Conservation (phyloP, 352 stramenopile genomes). For the Elongisporangium prolatum region DNA sequence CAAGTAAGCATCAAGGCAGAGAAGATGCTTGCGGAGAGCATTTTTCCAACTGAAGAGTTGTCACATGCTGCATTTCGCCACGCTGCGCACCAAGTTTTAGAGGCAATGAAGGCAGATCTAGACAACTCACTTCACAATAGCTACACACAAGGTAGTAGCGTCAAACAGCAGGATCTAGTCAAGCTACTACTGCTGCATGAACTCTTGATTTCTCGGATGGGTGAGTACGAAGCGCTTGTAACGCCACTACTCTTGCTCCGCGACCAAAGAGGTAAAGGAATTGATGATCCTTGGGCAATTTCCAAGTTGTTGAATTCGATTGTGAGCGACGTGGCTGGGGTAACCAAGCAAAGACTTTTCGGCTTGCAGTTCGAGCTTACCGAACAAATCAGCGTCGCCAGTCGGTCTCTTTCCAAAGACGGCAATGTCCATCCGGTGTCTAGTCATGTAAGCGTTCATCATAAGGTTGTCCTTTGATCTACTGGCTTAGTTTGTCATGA, state of each 20-base stretch:
- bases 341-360: constrained; percentile 57
- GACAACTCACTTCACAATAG: constrained; percentile 15
- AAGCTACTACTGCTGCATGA: constrained; percentile 63
- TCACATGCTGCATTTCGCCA: constrained; percentile 57
- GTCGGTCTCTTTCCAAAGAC: constrained; percentile 57
- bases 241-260: constrained; percentile 60
- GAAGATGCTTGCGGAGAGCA: constrained; percentile 35
- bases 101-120: constrained; percentile 47
- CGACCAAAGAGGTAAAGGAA: constrained; percentile 47
- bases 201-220: constrained; percentile 23
- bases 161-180: constrained; percentile 31
- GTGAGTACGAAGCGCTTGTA: constrained; percentile 30
- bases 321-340: constrained; percentile 29
- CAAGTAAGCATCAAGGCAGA: constrained; percentile 53
- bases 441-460: constrained; percentile 51
- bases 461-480: too few relatives aligned
- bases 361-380: constrained; percentile 58
- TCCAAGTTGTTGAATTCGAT: constrained; percentile 39
- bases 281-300: constrained; percentile 67
- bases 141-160: constrained; percentile 2
- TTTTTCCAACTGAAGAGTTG: constrained; percentile 64
- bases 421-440: constrained; percentile 76
- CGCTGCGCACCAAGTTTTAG: constrained; percentile 42
- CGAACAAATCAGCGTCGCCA: constrained; percentile 29
- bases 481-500: neutral